A percentile compares a stretch with the other conserved stretches of the same genome.
Conservation (phyloP, 2,329 filamentous ascomycete species). For the Fonsecaea multimorphosa region DNA sequence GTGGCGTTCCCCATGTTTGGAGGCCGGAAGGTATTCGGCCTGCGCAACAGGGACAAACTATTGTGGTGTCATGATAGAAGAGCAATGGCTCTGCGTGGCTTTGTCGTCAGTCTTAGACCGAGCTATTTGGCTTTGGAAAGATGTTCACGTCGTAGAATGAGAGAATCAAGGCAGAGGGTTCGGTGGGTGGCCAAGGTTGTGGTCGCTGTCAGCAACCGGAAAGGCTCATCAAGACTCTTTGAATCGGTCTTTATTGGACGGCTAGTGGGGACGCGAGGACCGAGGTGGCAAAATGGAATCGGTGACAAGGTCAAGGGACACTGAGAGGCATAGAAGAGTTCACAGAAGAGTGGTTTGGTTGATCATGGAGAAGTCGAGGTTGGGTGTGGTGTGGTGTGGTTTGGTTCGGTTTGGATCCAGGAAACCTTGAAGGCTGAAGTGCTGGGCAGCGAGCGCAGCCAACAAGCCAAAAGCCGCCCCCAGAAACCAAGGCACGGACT, state of each 20-base stretch:
- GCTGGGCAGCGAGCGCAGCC: slow-evolving; percentile 4
- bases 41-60: slow-evolving; percentile 21
- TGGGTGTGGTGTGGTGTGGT: slow-evolving; percentile 10
- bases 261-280: background rate
- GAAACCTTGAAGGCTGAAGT: slow-evolving; percentile 26
- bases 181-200: background rate
- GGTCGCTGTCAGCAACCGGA: slow-evolving; percentile 25
- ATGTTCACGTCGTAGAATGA: background rate
- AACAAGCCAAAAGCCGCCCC: slow-evolving; percentile 13
- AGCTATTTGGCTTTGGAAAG: background rate
- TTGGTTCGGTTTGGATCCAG: slow-evolving; percentile 9
- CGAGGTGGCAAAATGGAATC: background rate
- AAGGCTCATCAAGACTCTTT: slow-evolving; percentile 22
- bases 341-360: background rate
- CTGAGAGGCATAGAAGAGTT: background rate
- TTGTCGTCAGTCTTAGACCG: background rate
- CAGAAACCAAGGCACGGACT: slow-evolving; percentile 12
- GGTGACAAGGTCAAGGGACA: background rate
- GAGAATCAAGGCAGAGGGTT: background rate
- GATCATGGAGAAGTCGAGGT: slow-evolving; percentile 2
- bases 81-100: background rate
- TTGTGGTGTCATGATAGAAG: slow-evolving; percentile 28
- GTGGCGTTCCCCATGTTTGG: slow-evolving; percentile 33
- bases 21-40: slow-evolving; percentile 13
- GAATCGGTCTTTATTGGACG: background rate